Evolutionary conservation across 129 eudicot genomes (phyloP), one percentile per base, ranked within the genome.

Genomic region (Flaveria sonorensis): DNA sequence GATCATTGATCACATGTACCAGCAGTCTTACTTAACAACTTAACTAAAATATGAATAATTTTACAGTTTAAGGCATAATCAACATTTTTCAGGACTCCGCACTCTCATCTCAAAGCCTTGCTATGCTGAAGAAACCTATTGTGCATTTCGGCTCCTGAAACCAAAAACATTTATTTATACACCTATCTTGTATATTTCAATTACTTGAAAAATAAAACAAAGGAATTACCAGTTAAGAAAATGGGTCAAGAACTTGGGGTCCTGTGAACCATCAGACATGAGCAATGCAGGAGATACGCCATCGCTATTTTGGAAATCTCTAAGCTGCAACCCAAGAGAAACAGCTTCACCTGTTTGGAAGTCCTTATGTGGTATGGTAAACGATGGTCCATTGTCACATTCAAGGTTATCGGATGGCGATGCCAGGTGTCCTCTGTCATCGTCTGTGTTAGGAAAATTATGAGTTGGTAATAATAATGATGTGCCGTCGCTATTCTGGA

Each of bases 271-370:
- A 66, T 80, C 83, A 43, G 83, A 73, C 82, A 74, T 78, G 48
- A 81, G 93, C 92, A 93, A 84, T 8, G 96, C 97, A 50, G 90
- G 82, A 14, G 98, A 93, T 7, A 87, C 89, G 32, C 90, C 94
- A 67, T 87, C 73, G 14, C 89, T 87, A 26, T 86, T 83, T n/a
- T 90, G 90, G 52, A 86, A 88, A 81, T 94, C 97, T 30, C 80
- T 84, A 5, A 77, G 66, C 36, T 84, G 82, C 59, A 88, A 74
- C 2, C 79, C 76, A 60, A 77, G 57, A 12, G 89, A 81, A 52
- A 83, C 79, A 7, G 83, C 93, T 52, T 83, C 86, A 48, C 72
- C 70, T 0, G 70, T 66, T 16, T 78, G 84, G 52, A 88, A 80
- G 57, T 81, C 87, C 66, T 75, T 80, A 13, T 86, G 81, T 14